phyloP scores from a whole-genome alignment of 2,329 filamentous ascomycete genomes.

The Cordyceps militaris region DNA sequence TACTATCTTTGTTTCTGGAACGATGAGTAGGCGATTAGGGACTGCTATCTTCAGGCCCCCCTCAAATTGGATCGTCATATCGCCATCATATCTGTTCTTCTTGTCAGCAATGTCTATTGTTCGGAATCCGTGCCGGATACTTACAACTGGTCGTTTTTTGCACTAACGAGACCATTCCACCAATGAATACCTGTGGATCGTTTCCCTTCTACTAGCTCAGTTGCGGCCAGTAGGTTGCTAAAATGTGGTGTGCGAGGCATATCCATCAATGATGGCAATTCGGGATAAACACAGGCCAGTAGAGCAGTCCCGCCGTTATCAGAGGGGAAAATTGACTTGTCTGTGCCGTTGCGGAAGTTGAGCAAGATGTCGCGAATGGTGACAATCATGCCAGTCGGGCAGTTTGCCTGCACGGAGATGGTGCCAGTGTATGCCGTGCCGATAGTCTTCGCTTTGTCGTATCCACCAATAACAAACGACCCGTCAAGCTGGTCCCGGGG shows the following conservation, averaged over 20 bases:
- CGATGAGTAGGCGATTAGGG: background rate
- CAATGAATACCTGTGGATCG: background rate
- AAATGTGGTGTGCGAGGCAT: conserved; percentile 9
- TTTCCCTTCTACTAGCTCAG: background rate
- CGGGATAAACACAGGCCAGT: conserved; percentile 13
- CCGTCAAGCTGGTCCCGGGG: conserved; percentile 10
- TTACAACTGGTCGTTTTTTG: background rate
- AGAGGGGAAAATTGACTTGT: conserved; percentile 12
- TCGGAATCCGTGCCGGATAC: background rate
- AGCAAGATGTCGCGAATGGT: conserved; percentile 13
- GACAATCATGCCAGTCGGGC: conserved; percentile 8
- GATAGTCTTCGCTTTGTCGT: conserved; percentile 15
- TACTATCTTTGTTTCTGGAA: background rate
- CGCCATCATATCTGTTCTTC: background rate
- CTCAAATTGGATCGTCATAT: background rate
- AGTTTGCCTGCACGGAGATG: background rate
- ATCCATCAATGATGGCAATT: conserved; percentile 13
- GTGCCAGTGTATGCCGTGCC: conserved; percentile 7
- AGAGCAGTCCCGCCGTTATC: background rate
- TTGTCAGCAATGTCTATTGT: background rate
- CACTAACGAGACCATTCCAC: background rate
- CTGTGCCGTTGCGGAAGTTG: conserved; percentile 14
- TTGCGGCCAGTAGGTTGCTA: background rate
- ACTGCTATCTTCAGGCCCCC: background rate
- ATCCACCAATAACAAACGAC: conserved; percentile 14